These are phyloP conservation scores for Perkinsus olseni DNA, from an alignment of 169 alveolate species.

Conservation along the genomic window DNA sequence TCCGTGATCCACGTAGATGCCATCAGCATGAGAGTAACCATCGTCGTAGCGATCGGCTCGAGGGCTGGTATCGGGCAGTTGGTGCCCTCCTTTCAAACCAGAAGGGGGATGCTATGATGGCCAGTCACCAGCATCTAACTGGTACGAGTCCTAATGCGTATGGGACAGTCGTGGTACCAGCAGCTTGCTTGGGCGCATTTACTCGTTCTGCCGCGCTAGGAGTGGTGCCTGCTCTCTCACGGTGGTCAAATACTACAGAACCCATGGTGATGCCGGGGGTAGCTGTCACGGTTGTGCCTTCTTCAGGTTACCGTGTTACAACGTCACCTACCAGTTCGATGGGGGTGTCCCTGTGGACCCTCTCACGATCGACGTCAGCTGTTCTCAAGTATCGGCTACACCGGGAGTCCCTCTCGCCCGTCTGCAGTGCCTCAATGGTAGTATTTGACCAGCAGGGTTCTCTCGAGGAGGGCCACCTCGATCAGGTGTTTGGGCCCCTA, in stretches of 20 bases:
- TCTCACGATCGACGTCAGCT: neutral
- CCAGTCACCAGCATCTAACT: neutral
- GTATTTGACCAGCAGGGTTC: neutral
- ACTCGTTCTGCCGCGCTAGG: neutral
- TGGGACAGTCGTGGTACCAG: neutral
- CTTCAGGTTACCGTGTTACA: neutral
- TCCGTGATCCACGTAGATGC: no score
- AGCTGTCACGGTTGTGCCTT: no score
- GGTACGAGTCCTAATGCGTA: no score
- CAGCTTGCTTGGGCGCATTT: neutral
- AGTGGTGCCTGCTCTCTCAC: neutral
- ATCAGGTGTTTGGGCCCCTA: neutral
- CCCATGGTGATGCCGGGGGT: no score
- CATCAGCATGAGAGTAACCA: no score
- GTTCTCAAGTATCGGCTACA: neutral
- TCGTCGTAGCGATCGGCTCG: no score
- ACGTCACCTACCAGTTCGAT: neutral
- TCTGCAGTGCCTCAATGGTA: neutral
- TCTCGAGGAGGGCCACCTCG: neutral
- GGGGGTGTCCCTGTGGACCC: neutral
- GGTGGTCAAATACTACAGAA: no score
- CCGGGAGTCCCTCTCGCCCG: neutral
- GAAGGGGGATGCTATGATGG: neutral
- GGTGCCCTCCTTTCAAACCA: neutral
- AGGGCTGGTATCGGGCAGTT: no score